Evolutionary conservation across 1,284 basidiomycete species (phyloP), one percentile per base, ranked within the genome.

Genomic region (Irpex sp.): DNA sequence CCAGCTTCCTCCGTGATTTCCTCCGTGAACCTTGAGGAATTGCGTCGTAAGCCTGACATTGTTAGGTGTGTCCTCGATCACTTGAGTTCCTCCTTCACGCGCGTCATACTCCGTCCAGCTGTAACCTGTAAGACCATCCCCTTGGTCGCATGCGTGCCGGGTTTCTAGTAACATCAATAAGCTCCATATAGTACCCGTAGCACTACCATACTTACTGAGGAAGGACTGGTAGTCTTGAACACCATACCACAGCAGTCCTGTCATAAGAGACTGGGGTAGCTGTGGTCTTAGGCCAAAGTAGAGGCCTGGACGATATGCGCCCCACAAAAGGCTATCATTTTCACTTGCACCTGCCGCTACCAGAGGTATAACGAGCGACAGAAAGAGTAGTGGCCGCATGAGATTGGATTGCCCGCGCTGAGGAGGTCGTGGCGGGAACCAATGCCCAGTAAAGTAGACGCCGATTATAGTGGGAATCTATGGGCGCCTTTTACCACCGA

Each of bases 191-290:
- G 13, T 11, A 15, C 17, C 15, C 7, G 19, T 5, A 58, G 61
- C 55, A 51, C 38, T 11, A 31, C 38, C 17, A 15, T 17, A 80
- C 89, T 73, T 67, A 90, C 91, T 82, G 63, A 77, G 75, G 63
- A 92, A 79, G 34, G 90, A 88, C 71, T 87, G 80, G 73, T 86
- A 96, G 75, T 96, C 85, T 56, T 92, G 87, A 4, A 91, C 88
- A 26, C 94, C 92, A 75, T 92, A 93, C 95, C 96, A 98, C 75
- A 96, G 86, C 49, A 98, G 83, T 44, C 96, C 96, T 2, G 92
- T 93, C 87, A 96, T 85, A 34, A 97, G 82, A 11, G 93, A 94
- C 69, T 94, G 86, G 1, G 96, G 93, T 64, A 93, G 78, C 54
- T 89, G 85, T 19, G 96, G 92, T 55, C 93, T 82, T 60, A 98